These are phyloP conservation scores for Magnusiomyces clavatus DNA, from an alignment of 1,139 yeast genomes.

Conservation along the genomic window DNA sequence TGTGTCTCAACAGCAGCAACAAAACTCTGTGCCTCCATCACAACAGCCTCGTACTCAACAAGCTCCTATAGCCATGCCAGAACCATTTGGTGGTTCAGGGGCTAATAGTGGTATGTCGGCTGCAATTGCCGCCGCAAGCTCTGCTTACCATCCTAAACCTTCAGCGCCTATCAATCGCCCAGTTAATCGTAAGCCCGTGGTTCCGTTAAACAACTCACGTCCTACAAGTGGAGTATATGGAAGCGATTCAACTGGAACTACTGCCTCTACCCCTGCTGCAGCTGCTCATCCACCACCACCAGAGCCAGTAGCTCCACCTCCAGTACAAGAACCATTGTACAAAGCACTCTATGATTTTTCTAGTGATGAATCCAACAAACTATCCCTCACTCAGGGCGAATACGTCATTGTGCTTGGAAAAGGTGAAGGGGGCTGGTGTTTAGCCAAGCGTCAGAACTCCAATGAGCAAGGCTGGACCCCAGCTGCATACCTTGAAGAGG, in stretches of 20 bases:
- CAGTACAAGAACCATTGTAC: constrained; percentile 69
- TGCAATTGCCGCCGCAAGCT: constrained; percentile 2
- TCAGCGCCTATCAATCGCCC: constrained; percentile 21
- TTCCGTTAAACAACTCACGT: constrained; percentile 2
- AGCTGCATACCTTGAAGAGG: constrained; percentile 62
- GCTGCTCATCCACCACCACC: constrained; percentile 30
- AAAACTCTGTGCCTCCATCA: constrained; percentile 10
- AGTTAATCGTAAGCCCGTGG: constrained; percentile 16
- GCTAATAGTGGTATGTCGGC: background rate
- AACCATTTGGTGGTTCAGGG: background rate
- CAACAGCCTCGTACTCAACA: constrained; percentile 10
- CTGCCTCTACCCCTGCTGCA: constrained; percentile 17
- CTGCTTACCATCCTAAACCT: constrained; percentile 2
- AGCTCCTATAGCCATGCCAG: constrained; percentile 16
- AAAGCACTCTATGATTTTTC: constrained; percentile 85
- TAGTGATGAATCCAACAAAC: constrained; percentile 76
- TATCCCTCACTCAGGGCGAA: constrained; percentile 71
- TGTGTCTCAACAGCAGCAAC: constrained; percentile 16
- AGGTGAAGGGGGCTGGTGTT: constrained; percentile 83
- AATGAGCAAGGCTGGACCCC: constrained; percentile 96
- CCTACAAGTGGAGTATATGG: background rate
- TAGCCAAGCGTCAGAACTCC: constrained; percentile 72
- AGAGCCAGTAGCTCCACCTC: constrained; percentile 61
- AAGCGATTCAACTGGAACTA: constrained; percentile 13
- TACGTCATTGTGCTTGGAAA: constrained; percentile 61